Conservation (phyloP, 768 basidiomycete species). For the Mycena filopes region DNA sequence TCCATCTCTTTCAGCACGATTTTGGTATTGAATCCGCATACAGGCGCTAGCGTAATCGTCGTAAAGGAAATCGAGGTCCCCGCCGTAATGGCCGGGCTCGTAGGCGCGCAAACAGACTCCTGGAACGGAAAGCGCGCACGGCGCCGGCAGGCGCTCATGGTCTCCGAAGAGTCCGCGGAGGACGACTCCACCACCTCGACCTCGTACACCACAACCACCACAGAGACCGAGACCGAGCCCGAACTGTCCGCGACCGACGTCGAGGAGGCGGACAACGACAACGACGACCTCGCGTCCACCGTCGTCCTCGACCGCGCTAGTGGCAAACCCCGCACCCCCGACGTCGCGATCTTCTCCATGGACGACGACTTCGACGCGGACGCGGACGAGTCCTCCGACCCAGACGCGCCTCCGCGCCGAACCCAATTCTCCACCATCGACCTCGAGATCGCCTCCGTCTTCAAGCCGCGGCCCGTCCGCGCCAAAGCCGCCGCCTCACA, state of each 20-base stretch:
- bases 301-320: conserved; percentile 43
- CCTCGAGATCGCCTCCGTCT: conserved; percentile 77
- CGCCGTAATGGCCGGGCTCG: conserved; percentile 55
- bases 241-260: conserved; percentile 49
- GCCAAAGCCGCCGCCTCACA: conserved; percentile 49
- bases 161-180: conserved; percentile 37
- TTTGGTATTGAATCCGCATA: too few species aligned
- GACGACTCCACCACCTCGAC: conserved; percentile 37
- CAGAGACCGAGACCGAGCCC: conserved; percentile 38
- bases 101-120: conserved; percentile 48
- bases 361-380: conserved; percentile 59
- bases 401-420: conserved; percentile 24
- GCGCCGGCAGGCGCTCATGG: conserved; percentile 43
- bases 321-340: conserved; percentile 35
- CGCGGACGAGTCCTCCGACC: conserved; percentile 38
- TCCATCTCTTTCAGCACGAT: too few species aligned
- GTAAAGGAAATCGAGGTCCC: conserved; percentile 90
- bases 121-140: conserved; percentile 51
- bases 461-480: conserved; percentile 76
- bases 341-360: conserved; percentile 58
- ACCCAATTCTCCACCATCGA: conserved; percentile 55
- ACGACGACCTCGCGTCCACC: conserved; percentile 50
- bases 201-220: conserved; percentile 35
- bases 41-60: conserved; percentile 82
- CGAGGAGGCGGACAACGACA: too few species aligned